Base-by-base conservation (phyloP, 371 early-diverging fungal species). In the Rhizomucor pusillus region DNA sequence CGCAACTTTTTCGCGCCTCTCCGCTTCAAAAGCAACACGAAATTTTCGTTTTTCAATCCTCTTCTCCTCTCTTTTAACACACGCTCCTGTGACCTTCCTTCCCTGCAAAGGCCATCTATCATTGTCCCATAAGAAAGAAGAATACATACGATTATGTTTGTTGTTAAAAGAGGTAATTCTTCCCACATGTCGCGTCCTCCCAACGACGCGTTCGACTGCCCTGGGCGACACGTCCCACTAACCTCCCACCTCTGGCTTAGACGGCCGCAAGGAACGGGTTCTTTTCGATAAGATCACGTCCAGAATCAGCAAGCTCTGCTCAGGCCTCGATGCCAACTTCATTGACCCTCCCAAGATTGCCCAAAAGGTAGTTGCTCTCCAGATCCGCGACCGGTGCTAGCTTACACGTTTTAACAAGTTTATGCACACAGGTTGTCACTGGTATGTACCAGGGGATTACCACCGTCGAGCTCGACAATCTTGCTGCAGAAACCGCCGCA, bases 221-320 rank as follows among this genome's bases (percentile, higher is more conserved):
- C 40, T 59, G 25, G 40, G 12, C 19, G 45, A 23, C 37, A n/a
- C 12, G 33, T 45, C 48, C n/a, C 20, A 39, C 47, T 5, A 49
- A 39, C 37, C 53, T 24, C 25, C 18, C 47, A 35, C 35, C 3
- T 40, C 29, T 50, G 20, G 12, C 37, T 14, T 63, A 87, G 90
- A 92, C 72, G 94, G 98, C 40, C 85, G 90, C 57, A 82, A 86
- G 65, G 98, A 98, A 64, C 78, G 79, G 39, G 98, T 98, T 14
- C 87, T 88, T 45, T 98, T 98, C 67, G 97, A 97, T 84, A 98
- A 98, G 65, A 78, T 78, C 44, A 93, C 94, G 7, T 84, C 90
- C 10, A 82, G 95, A 52, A 90, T 98, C 66, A 81, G 76, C 66
- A 96, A 95, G 77, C 86, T 98, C 24, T 95, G 95, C 74, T 90